Evolutionary conservation across 2,329 filamentous ascomycete genomes (phyloP).

Genomic region (Epichloe sylvatica): DNA sequence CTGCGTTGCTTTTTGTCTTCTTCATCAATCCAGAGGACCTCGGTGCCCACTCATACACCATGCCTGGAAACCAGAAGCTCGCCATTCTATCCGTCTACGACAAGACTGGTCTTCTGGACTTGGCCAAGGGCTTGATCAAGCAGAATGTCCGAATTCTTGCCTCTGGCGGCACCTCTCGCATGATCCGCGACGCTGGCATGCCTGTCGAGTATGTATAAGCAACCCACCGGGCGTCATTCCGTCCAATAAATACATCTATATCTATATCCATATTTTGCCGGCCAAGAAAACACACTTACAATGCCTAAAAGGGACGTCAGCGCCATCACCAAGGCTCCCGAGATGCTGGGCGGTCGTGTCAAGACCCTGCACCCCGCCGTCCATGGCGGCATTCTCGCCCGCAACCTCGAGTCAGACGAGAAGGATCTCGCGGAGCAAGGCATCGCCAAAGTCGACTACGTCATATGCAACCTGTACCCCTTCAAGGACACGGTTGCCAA

Average conservation of each 20-base stretch:
- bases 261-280: too few relatives aligned
- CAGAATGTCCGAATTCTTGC: slow-evolving; percentile 86
- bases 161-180: slow-evolving; percentile 85
- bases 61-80: slow-evolving; percentile 39
- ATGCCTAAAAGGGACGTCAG: slow-evolving; percentile 58
- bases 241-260: too few relatives aligned
- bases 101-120: slow-evolving; percentile 89
- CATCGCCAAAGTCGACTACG: slow-evolving; percentile 88
- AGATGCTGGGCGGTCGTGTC: slow-evolving; percentile 75
- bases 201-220: slow-evolving; percentile 62
- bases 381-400: slow-evolving; percentile 80
- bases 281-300: too few relatives aligned
- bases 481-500: slow-evolving; percentile 98
- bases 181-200: slow-evolving; percentile 94
- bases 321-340: slow-evolving; percentile 88
- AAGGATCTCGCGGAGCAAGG: slow-evolving; percentile 92
- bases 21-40: neutral
- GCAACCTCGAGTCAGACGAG: slow-evolving; percentile 87
- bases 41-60: slow-evolving; percentile 14
- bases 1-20: neutral
- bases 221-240: neutral
- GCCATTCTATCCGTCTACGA: slow-evolving; percentile 97
- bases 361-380: slow-evolving; percentile 97
- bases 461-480: slow-evolving; percentile 96
- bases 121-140: slow-evolving; percentile 79